These are phyloP conservation scores for Wickerhamiella musiphila DNA, from an alignment of 805 yeast species.

Conservation along the genomic window DNA sequence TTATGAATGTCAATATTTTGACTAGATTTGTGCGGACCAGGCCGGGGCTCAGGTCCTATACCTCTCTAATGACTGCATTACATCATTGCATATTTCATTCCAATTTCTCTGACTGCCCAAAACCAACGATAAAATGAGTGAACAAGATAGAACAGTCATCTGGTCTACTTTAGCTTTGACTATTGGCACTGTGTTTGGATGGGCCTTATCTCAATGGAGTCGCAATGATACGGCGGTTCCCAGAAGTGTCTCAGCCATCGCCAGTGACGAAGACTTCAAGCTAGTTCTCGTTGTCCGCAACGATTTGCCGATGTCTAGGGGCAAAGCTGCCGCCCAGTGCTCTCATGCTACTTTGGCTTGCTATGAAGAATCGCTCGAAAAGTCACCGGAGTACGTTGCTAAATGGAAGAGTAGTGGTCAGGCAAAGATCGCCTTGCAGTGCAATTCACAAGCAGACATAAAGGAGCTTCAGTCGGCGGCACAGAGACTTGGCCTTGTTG, in stretches of 20 bases:
- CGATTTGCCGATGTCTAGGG: constrained; percentile 83
- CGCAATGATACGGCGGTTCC: no score
- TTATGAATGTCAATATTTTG: no score
- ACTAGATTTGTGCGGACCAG: neutral
- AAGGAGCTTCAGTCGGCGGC: constrained; percentile 68
- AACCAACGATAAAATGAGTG: no score
- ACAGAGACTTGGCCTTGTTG: constrained; percentile 56
- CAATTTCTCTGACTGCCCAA: no score
- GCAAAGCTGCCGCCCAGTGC: constrained; percentile 95
- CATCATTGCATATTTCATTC: no score
- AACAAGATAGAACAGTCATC: no score
- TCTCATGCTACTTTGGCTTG: constrained; percentile 93
- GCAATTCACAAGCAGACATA: constrained; percentile 46
- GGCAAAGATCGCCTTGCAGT: constrained; percentile 72
- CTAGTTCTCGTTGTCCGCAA: constrained; percentile 81
- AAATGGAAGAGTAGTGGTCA: constrained; percentile 81
- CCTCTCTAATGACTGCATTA: no score
- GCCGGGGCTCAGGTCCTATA: no score
- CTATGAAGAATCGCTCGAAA: constrained; percentile 39
- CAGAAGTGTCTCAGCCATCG: no score
- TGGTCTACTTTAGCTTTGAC: no score
- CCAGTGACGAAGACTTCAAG: constrained; percentile 13
- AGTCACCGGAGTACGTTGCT: constrained; percentile 43
- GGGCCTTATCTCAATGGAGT: no score
- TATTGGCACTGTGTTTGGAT: no score